Conservation (phyloP, 306 rosid species). For the Cicer bijugum region DNA sequence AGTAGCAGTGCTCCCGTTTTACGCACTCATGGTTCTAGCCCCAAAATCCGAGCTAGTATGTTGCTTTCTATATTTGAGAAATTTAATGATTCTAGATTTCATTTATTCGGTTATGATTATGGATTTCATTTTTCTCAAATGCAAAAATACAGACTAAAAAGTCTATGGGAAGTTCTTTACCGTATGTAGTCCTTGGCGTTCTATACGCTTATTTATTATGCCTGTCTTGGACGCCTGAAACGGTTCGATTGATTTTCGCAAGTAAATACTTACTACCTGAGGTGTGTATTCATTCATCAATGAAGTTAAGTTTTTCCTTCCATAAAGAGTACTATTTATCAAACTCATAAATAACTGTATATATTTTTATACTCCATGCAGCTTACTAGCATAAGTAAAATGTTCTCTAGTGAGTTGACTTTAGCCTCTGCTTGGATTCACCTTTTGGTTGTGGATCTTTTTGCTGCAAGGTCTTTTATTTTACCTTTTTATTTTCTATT, state of each 20-base stretch:
- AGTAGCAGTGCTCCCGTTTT: conserved; percentile 89
- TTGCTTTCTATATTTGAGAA: conserved; percentile 35
- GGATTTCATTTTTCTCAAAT: conserved; percentile 41
- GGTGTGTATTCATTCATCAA: conserved; percentile 57
- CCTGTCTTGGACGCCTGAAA: conserved; percentile 95
- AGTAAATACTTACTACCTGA: conserved; percentile 89
- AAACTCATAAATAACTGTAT: conserved; percentile 1
- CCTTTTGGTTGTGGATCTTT: conserved; percentile 85
- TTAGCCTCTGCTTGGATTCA: conserved; percentile 99
- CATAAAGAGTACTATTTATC: conserved; percentile 17
- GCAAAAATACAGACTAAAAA: conserved; percentile 68
- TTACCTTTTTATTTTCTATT: conserved; percentile 5
- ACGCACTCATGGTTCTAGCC: conserved; percentile 90
- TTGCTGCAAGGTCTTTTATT: conserved; percentile 82
- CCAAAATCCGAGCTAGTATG: conserved; percentile 83
- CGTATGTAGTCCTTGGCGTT: conserved; percentile 73
- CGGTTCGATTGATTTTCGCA: conserved; percentile 69
- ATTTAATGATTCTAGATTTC: conserved; percentile 5
- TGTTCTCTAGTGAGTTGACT: conserved; percentile 91
- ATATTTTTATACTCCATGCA: conserved; percentile 49
- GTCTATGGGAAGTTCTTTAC: conserved; percentile 73
- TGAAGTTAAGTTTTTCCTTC: conserved; percentile 41
- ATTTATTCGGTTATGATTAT: not conserved
- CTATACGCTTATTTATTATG: conserved; percentile 83
- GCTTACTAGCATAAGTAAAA: conserved; percentile 78